A percentile compares a stretch with the other conserved stretches of the same genome.
Evolutionary conservation across 345 rosid genomes (phyloP).

Genomic region (Citropsis articulata): DNA sequence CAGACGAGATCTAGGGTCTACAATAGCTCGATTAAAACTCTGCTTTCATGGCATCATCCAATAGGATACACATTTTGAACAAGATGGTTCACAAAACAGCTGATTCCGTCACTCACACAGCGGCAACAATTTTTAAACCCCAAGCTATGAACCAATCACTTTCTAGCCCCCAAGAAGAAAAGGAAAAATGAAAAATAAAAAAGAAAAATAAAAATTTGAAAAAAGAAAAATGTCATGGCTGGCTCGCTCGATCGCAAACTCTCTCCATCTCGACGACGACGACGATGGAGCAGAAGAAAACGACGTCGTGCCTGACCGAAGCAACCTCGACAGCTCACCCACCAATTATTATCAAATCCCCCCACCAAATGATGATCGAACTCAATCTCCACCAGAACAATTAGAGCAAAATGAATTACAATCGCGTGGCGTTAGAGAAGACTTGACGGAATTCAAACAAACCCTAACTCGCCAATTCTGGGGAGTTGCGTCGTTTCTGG

Average conservation of each 20-base stretch:
- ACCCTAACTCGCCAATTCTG: conserved; percentile 74
- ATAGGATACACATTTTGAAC: neutral
- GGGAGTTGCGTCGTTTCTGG: conserved; percentile 95
- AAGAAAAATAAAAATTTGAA: too few relatives aligned
- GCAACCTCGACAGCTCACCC: conserved; percentile 3
- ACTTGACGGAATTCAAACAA: conserved; percentile 68
- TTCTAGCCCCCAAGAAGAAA: conserved; percentile 17
- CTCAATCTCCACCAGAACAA: conserved; percentile 9
- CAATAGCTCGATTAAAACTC: neutral
- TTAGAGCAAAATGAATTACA: conserved; percentile 37
- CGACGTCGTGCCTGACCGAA: conserved; percentile 24
- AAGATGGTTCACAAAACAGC: neutral
- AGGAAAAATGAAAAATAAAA: neutral
- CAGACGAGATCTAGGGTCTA: too few relatives aligned
- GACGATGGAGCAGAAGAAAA: conserved; percentile 33
- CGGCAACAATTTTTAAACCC: conserved; percentile 14
- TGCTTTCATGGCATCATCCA: conserved; percentile 12
- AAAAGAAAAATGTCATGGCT: conserved; percentile 70
- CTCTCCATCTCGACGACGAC: conserved; percentile 73
- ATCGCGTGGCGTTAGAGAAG: conserved; percentile 83
- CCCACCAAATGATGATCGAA: conserved; percentile 17
- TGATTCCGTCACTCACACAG: conserved; percentile 15
- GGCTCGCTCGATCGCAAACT: conserved; percentile 75
- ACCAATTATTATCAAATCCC: conserved; percentile 15
- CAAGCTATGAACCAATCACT: conserved; percentile 12